Base-by-base conservation (phyloP, 2,329 filamentous ascomycete species). In the Fusarium metavorans region DNA sequence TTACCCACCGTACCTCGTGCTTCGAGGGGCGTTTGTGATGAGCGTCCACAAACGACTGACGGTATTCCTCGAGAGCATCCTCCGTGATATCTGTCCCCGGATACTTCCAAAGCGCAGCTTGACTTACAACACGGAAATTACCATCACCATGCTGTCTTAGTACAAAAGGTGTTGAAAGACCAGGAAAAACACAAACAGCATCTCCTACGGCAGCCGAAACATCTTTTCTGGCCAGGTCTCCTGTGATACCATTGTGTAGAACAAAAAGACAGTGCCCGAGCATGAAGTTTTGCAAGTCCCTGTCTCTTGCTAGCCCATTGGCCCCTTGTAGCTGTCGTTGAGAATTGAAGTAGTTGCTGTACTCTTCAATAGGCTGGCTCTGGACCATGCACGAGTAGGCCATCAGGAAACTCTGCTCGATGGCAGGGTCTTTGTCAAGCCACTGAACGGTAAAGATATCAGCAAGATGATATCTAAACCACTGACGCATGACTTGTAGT, bases 311-410 rank as follows among this genome's bases (percentile, higher is more conserved):
- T 58, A 71, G 57, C 0, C 71, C 54, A 14, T 50, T 39, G 0
- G 59, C 71, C 0, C 71, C 71, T 4, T 59, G 1, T 3, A 73
- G 6, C 6, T 73, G 71, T 0, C 41, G 7, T 23, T 0, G 3
- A 1, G 0, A 32, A 37, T 1, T 56, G 63, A 14, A 67, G 64
- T 20, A 32, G 10, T 0, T 20, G 27, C 0, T 63, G 39, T 0
- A 73, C 41, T 0, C 43, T 39, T 4, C 58, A 27, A 68, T 30
- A 0, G 71, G 63, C 3, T 73, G 59, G 0, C 4, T 3, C 0
- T 74, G 54, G 0, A 71, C 32, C 63, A 73, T 73, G 5, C 63
- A 74, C 3, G 41, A 48, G 23, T 73, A 74, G 0, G n/a, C 67
- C 5, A 74, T 60, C 35, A 73, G 35, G 1, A 74, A 45, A 5